These are phyloP conservation scores for Coemansia sp. DNA, from an alignment of 192 early-diverging fungal genomes.

Conservation along the genomic window DNA sequence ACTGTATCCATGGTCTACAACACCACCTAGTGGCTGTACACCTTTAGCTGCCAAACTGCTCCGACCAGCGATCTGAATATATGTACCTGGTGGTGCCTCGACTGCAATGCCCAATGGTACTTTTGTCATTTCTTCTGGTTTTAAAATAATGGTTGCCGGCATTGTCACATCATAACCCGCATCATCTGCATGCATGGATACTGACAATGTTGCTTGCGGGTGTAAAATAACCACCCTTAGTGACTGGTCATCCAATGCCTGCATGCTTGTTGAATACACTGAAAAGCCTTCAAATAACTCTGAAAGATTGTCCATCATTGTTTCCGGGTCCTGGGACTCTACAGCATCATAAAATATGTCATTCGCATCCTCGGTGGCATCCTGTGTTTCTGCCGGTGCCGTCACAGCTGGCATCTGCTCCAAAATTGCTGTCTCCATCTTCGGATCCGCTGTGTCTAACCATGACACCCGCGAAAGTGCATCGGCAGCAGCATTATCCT, in stretches of 20 bases:
- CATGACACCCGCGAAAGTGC: not conserved
- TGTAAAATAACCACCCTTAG: not conserved
- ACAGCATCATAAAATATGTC: no score
- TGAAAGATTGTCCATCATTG: not conserved
- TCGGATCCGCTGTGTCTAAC: no score
- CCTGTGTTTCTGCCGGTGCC: no score
- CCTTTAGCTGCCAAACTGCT: conserved; percentile 3
- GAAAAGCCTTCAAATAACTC: not conserved
- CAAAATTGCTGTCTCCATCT: no score
- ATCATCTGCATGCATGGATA: not conserved
- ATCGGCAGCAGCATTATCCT: conserved; percentile 9
- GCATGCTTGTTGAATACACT: not conserved
- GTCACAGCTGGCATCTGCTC: no score
- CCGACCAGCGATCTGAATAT: not conserved
- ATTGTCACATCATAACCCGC: not conserved
- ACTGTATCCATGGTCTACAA: not conserved
- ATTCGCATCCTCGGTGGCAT: no score
- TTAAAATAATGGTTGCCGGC: not conserved
- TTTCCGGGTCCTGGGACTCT: no score
- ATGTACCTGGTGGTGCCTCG: not conserved
- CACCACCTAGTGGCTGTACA: not conserved
- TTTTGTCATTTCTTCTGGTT: not conserved
- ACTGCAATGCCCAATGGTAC: not conserved
- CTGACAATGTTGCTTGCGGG: not conserved
- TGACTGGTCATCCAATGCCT: not conserved